A percentile compares a stretch with the other conserved stretches of the same genome.
Evolutionary conservation across 2,329 filamentous ascomycete species (phyloP).

Genomic region (Celoporthe dispersa): DNA sequence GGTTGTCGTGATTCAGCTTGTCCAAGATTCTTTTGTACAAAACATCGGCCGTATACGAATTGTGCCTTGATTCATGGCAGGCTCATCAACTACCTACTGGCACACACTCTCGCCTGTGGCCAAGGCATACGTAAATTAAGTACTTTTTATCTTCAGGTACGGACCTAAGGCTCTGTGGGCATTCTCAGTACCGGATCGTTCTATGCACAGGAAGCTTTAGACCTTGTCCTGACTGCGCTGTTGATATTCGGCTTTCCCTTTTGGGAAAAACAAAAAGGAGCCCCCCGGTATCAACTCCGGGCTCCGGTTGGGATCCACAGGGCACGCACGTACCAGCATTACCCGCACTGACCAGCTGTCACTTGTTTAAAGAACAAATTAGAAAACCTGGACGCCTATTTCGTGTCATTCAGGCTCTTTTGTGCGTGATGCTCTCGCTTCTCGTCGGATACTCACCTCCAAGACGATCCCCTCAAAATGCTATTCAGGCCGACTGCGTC

Average conservation of each 20-base stretch:
- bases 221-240: not conserved
- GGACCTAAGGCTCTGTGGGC: too few relatives aligned
- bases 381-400: not conserved
- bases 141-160: too few relatives aligned
- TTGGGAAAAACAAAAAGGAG: not conserved
- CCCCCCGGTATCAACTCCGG: not conserved
- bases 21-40: too few relatives aligned
- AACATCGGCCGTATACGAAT: too few relatives aligned
- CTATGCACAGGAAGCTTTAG: not conserved
- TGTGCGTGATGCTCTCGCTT: not conserved
- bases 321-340: not conserved
- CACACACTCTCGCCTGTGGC: too few relatives aligned
- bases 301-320: not conserved
- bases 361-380: not conserved
- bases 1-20: too few relatives aligned
- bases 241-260: not conserved
- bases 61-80: too few relatives aligned
- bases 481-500: not conserved
- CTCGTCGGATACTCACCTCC: not conserved
- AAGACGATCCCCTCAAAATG: not conserved
- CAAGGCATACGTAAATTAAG: too few relatives aligned
- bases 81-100: too few relatives aligned
- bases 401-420: not conserved
- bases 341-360: not conserved
- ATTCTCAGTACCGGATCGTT: too few relatives aligned